phyloP scores from a whole-genome alignment of 1,139 yeast species.

The Taphrina sp. region DNA sequence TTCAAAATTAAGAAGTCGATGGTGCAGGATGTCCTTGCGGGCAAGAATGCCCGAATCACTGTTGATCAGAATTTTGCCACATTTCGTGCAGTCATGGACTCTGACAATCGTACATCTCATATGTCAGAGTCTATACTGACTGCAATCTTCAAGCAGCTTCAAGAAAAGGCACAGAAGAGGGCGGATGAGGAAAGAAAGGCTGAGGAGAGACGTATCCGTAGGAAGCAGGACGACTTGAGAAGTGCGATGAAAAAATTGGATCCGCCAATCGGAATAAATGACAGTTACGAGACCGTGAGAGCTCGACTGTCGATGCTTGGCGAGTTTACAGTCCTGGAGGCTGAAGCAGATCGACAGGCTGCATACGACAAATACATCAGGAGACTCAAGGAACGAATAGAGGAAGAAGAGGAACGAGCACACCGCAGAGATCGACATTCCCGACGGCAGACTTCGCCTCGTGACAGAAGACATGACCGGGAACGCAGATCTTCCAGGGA shows the following conservation, averaged over 20 bases:
- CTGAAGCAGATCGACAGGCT: conserved; percentile 42
- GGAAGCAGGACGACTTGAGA: conserved; percentile 47
- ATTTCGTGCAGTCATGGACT: conserved; percentile 39
- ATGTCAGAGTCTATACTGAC: conserved; percentile 36
- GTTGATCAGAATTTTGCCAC: conserved; percentile 39
- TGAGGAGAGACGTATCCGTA: conserved; percentile 44
- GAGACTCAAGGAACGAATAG: conserved; percentile 40
- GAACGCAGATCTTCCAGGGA: conserved; percentile 6
- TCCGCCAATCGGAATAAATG: conserved; percentile 42
- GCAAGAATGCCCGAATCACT: conserved; percentile 40
- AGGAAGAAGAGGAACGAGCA: conserved; percentile 34
- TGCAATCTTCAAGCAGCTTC: conserved; percentile 36
- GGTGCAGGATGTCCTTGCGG: conserved; percentile 54
- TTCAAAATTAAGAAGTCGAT: conserved; percentile 61
- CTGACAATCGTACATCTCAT: conserved; percentile 38
- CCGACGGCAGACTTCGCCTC: conserved; percentile 1
- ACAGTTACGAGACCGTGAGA: conserved; percentile 47
- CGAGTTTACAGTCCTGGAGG: conserved; percentile 46
- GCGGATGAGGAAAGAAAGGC: conserved; percentile 44
- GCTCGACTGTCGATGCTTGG: conserved; percentile 43
- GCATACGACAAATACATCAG: conserved; percentile 45
- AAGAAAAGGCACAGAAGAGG: conserved; percentile 40
- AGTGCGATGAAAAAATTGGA: conserved; percentile 45
- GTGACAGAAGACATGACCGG: conserved; percentile 7
- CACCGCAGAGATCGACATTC: conserved; percentile 14